A percentile compares a stretch with the other conserved stretches of the same genome.
These are phyloP conservation scores for Lyophyllum decastes DNA, from an alignment of 768 basidiomycete species.

Conservation along the genomic window DNA sequence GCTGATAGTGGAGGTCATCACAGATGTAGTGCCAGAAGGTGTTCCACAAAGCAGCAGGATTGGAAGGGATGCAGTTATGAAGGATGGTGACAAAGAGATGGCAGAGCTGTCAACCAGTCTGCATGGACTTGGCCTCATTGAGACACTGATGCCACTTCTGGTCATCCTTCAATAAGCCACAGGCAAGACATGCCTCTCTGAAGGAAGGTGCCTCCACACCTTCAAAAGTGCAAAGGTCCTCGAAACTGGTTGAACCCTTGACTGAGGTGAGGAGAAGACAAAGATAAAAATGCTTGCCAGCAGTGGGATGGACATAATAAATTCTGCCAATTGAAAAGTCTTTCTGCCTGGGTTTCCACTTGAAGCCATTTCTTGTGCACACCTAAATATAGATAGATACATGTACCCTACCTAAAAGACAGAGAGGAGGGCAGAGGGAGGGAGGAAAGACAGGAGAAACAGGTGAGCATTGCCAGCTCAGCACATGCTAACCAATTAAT, in stretches of 20 bases:
- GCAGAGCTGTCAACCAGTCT: slow-evolving; percentile 35
- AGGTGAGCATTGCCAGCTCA: no score
- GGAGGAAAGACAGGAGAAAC: no score
- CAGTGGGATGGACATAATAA: slow-evolving; percentile 35
- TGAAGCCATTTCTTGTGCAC: no score
- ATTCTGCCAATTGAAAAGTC: slow-evolving; percentile 41
- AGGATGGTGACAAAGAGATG: slow-evolving; percentile 43
- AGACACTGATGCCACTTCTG: slow-evolving; percentile 43
- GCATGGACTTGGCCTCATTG: slow-evolving; percentile 37
- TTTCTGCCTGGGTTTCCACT: slow-evolving; percentile 30
- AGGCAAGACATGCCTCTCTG: slow-evolving; percentile 40
- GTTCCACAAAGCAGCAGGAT: slow-evolving; percentile 40
- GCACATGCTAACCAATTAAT: no score
- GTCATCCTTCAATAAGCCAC: slow-evolving; percentile 49
- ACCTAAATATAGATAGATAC: no score
- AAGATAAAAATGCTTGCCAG: slow-evolving; percentile 42
- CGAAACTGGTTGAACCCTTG: slow-evolving; percentile 31
- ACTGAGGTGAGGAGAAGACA: slow-evolving; percentile 39
- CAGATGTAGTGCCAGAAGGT: slow-evolving; percentile 36
- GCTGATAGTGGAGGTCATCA: slow-evolving; percentile 35
- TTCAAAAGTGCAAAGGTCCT: slow-evolving; percentile 20
- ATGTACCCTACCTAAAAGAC: no score
- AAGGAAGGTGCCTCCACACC: slow-evolving; percentile 28
- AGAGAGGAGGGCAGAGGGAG: no score
- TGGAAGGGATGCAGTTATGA: slow-evolving; percentile 22